These are phyloP conservation scores for Neohortaea acidophila DNA, from an alignment of 495 filamentous ascomycete genomes.

Conservation along the genomic window DNA sequence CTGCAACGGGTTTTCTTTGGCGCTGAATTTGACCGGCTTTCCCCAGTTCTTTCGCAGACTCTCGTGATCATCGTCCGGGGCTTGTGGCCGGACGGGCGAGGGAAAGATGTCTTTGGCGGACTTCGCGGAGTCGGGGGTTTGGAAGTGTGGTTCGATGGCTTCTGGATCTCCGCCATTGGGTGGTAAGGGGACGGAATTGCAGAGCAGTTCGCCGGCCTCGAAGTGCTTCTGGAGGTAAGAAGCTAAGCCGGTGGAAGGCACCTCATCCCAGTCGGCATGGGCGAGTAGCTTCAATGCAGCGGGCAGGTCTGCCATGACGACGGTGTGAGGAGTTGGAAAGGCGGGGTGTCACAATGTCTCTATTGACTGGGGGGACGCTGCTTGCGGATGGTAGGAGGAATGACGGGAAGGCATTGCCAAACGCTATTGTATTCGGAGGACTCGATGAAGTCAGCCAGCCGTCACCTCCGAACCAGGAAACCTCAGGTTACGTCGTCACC, in stretches of 20 bases:
- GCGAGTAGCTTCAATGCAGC: slow-evolving; percentile 59
- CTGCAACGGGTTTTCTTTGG: slow-evolving; percentile 59
- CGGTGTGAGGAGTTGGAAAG: too few relatives aligned
- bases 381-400: too few relatives aligned
- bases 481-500: too few relatives aligned
- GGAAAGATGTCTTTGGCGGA: slow-evolving; percentile 34
- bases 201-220: slow-evolving; percentile 46
- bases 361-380: too few relatives aligned
- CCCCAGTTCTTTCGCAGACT: slow-evolving; percentile 67
- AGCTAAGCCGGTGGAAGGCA: slow-evolving; percentile 39
- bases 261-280: slow-evolving; percentile 49
- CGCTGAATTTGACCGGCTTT: slow-evolving; percentile 58
- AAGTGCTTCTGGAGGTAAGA: slow-evolving; percentile 47
- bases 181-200: slow-evolving; percentile 61
- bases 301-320: slow-evolving; percentile 35
- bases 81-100: slow-evolving; percentile 37
- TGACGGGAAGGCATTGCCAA: too few relatives aligned
- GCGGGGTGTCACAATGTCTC: too few relatives aligned
- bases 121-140: slow-evolving; percentile 27
- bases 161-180: slow-evolving; percentile 24
- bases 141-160: slow-evolving; percentile 25
- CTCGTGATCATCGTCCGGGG: slow-evolving; percentile 32
- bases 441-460: too few relatives aligned
- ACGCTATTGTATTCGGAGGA: too few relatives aligned
- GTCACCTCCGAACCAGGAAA: too few relatives aligned